Conservation (phyloP, 371 early-diverging fungal species). For the Syncephalastrum contaminatum region DNA sequence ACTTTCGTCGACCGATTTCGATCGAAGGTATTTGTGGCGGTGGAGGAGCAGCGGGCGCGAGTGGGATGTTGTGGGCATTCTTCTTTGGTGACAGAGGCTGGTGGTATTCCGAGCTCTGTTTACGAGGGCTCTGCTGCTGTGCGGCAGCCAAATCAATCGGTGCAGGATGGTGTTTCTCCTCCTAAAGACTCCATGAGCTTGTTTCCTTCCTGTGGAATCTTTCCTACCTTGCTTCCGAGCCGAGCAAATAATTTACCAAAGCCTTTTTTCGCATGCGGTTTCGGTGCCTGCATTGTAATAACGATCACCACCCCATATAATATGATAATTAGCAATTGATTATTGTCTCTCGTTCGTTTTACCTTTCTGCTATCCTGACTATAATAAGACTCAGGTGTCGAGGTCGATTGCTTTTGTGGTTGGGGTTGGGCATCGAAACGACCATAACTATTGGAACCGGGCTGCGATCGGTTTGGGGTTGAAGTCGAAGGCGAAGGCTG, state of each 20-base stretch:
- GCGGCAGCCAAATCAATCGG: constrained; percentile 1
- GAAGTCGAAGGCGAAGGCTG: constrained; percentile 6
- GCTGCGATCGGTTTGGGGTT: background rate
- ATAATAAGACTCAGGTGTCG: background rate
- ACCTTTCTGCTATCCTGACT: background rate
- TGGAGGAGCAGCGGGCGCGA: constrained; percentile 13
- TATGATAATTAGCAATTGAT: background rate
- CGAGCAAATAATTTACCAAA: constrained; percentile 18
- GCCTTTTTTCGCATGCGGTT: constrained; percentile 7
- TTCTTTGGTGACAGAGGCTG: background rate
- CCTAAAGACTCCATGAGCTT: too few species aligned
- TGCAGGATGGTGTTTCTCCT: background rate
- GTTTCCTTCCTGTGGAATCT: background rate
- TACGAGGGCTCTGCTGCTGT: background rate
- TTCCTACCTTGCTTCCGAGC: constrained; percentile 14
- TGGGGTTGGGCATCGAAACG: background rate
- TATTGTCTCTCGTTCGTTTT: background rate
- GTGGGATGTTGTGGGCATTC: constrained; percentile 11
- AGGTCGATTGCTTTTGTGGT: background rate
- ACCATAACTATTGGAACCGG: background rate
- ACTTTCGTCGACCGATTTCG: constrained; percentile 10
- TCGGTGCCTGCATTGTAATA: background rate
- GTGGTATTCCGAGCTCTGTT: constrained; percentile 1
- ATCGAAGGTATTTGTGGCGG: constrained; percentile 12
- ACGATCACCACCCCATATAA: background rate